Evolutionary conservation across 345 rosid species (phyloP).

Genomic region (Acer yangbiense): DNA sequence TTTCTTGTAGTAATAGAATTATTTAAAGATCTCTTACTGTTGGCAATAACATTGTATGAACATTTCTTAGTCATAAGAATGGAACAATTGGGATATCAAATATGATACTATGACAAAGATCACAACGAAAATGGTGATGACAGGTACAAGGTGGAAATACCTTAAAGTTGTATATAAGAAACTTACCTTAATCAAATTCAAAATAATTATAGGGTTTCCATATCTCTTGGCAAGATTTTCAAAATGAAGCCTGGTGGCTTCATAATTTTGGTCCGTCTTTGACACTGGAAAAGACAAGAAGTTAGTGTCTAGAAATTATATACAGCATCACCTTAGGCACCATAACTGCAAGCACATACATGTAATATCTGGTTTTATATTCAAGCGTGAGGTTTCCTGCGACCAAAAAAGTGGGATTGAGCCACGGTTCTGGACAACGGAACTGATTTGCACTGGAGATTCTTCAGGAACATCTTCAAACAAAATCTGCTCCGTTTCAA

Average conservation of each 20-base stretch:
- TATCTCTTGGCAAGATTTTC: constrained; percentile 88
- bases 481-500: constrained; percentile 97
- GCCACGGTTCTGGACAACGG: constrained; percentile 97
- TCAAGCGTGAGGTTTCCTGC: constrained; percentile 96
- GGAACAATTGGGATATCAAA: constrained; percentile 7
- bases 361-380: constrained; percentile 90
- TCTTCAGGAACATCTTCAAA: constrained; percentile 77
- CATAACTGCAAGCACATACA: constrained; percentile 53
- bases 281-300: constrained; percentile 62
- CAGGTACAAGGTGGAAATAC: neutral
- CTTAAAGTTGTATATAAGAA: constrained; percentile 18
- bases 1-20: neutral
- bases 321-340: constrained; percentile 12
- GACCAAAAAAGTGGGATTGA: constrained; percentile 99
- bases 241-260: constrained; percentile 94
- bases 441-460: constrained; percentile 73
- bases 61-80: constrained; percentile 5
- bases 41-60: constrained; percentile 14
- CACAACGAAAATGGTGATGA: neutral
- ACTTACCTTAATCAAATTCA: constrained; percentile 90
- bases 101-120: neutral
- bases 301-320: constrained; percentile 17
- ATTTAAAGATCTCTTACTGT: constrained; percentile 8
- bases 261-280: constrained; percentile 81
- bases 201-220: constrained; percentile 90